phyloP scores from a whole-genome alignment of 2,329 filamentous ascomycete genomes.

The Calonectria montana region DNA sequence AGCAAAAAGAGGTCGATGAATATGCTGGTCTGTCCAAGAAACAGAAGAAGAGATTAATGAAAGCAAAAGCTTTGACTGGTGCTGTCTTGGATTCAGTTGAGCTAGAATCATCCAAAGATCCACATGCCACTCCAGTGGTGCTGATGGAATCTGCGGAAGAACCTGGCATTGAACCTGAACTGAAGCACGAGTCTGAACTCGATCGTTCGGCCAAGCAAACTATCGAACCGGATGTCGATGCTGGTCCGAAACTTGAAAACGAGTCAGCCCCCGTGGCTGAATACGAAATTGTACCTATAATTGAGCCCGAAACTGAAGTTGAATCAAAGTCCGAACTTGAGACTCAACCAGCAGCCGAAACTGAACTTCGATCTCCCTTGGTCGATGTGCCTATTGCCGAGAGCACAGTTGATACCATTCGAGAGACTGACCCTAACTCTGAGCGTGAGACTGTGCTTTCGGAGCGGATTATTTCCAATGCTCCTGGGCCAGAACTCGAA shows the following conservation, averaged over 20 bases:
- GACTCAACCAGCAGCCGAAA: slow-evolving; percentile 34
- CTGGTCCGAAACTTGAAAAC: slow-evolving; percentile 35
- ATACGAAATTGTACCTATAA: slow-evolving; percentile 41
- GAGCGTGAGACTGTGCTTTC: slow-evolving; percentile 26
- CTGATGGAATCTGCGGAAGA: slow-evolving; percentile 30
- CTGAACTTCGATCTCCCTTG: slow-evolving; percentile 23
- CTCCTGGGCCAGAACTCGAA: slow-evolving; percentile 34
- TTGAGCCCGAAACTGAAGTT: slow-evolving; percentile 43
- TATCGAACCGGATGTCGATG: slow-evolving; percentile 25
- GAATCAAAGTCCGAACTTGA: slow-evolving; percentile 42
- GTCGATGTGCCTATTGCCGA: slow-evolving; percentile 30
- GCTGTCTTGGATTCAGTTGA: slow-evolving; percentile 26
- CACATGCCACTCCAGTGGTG: slow-evolving; percentile 27
- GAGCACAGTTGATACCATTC: slow-evolving; percentile 25
- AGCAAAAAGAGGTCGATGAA: slow-evolving; percentile 35
- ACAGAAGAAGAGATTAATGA: slow-evolving; percentile 41
- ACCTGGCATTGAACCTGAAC: slow-evolving; percentile 33
- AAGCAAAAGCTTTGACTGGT: slow-evolving; percentile 37
- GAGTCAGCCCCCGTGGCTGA: slow-evolving; percentile 31
- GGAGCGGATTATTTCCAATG: slow-evolving; percentile 29
- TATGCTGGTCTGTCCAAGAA: slow-evolving; percentile 42
- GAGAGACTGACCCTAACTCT: slow-evolving; percentile 19
- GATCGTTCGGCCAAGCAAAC: slow-evolving; percentile 25
- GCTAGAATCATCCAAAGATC: slow-evolving; percentile 30
- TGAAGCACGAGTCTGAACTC: slow-evolving; percentile 21